A percentile compares a stretch with the other conserved stretches of the same genome.
Conservation (phyloP, 306 rosid species). For the Quercus mongolica region DNA sequence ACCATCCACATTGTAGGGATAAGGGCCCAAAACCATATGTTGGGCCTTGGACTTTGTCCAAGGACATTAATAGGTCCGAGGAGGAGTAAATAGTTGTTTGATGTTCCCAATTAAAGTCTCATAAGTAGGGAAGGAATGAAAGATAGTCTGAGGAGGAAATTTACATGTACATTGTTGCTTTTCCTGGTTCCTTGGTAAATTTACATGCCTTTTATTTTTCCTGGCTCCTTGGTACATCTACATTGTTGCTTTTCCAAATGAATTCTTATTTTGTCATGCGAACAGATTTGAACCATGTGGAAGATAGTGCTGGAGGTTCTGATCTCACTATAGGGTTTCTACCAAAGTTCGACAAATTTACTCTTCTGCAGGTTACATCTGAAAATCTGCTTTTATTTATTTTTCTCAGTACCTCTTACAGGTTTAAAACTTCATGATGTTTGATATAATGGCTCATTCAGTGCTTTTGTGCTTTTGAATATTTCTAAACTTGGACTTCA, state of each 20-base stretch:
- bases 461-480: neutral
- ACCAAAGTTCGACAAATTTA: conserved; percentile 80
- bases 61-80: too few relatives aligned
- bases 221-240: neutral
- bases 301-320: conserved; percentile 97
- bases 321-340: conserved; percentile 87
- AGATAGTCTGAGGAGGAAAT: too few relatives aligned
- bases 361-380: conserved; percentile 73
- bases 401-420: neutral
- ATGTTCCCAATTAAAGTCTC: too few relatives aligned
- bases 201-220: neutral
- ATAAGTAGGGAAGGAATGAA: too few relatives aligned
- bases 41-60: too few relatives aligned
- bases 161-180: too few relatives aligned
- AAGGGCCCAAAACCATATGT: too few relatives aligned
- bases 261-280: conserved; percentile 8
- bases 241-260: neutral
- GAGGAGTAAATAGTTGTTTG: too few relatives aligned
- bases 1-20: too few relatives aligned
- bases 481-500: neutral
- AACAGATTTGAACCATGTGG: conserved; percentile 83
- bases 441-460: neutral
- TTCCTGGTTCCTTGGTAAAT: conserved; percentile 36
- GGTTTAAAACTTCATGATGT: neutral
- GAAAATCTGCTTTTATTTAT: conserved; percentile 6